These are phyloP conservation scores for Cladosporium cucumerinum DNA, from an alignment of 2,329 filamentous ascomycete genomes.

Conservation along the genomic window DNA sequence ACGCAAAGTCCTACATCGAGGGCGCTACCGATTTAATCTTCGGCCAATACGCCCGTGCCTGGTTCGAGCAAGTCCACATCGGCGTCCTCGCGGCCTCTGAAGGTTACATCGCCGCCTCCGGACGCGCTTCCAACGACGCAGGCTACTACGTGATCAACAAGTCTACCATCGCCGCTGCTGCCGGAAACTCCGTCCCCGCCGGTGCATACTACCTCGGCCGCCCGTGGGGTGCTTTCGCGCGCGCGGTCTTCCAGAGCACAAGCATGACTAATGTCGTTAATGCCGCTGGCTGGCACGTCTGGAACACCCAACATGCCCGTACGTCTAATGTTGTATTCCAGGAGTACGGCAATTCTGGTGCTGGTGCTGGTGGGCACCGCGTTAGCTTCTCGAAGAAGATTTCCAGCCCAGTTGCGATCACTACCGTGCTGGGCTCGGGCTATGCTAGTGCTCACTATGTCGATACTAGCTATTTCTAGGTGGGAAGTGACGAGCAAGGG, in stretches of 20 bases:
- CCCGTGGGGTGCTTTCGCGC: conserved; percentile 51
- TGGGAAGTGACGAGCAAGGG: not conserved
- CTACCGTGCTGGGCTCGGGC: conserved; percentile 44
- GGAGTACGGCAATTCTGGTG: conserved; percentile 59
- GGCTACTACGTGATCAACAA: conserved; percentile 56
- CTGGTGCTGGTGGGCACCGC: conserved; percentile 50
- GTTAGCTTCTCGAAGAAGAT: conserved; percentile 49
- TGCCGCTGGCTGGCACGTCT: conserved; percentile 55
- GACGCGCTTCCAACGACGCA: conserved; percentile 40
- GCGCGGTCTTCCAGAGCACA: conserved; percentile 52
- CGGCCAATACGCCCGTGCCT: conserved; percentile 37
- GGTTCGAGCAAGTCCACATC: conserved; percentile 52
- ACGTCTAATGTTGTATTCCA: conserved; percentile 55
- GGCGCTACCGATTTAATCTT: conserved; percentile 61
- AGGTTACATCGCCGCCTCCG: conserved; percentile 40
- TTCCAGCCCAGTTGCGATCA: conserved; percentile 41
- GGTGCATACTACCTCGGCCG: conserved; percentile 51
- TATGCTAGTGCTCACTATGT: conserved; percentile 41
- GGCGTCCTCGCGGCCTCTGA: conserved; percentile 40
- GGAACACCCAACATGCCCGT: conserved; percentile 48
- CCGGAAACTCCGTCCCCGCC: conserved; percentile 36
- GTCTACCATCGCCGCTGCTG: conserved; percentile 44
- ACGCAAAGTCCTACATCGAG: conserved; percentile 55
- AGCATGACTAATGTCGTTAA: conserved; percentile 56
- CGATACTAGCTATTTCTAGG: conserved; percentile 39